A percentile compares a stretch with the other conserved stretches of the same genome.
Evolutionary conservation across 164 flowering plant genomes (phyloP).

Genomic region (Kingdonia uniflora): DNA sequence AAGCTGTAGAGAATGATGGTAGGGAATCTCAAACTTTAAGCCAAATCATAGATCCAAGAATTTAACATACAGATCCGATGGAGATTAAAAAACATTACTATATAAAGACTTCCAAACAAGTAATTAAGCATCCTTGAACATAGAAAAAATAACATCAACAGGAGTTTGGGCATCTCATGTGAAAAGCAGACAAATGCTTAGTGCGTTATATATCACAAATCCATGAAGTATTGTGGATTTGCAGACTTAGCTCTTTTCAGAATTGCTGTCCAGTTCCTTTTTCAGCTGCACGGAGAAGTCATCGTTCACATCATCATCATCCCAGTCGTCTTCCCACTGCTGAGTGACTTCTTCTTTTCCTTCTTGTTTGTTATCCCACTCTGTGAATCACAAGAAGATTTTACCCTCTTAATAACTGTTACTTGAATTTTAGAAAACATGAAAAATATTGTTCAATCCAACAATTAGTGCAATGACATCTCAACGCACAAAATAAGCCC

Average conservation of each 20-base stretch:
- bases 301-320: conserved; percentile 69
- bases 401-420: no score
- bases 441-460: no score
- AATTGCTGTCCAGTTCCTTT: conserved; percentile 46
- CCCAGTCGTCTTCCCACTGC: conserved; percentile 88
- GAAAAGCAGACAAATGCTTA: background rate
- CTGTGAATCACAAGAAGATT: no score
- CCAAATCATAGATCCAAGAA: no score
- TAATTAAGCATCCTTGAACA: background rate
- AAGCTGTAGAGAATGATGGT: no score
- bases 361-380: conserved; percentile 53
- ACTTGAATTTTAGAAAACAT: no score
- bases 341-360: conserved; percentile 44
- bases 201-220: background rate
- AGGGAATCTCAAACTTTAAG: no score
- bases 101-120: background rate
- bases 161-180: background rate
- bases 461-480: no score
- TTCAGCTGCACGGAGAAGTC: conserved; percentile 64
- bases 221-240: background rate
- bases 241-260: conserved; percentile 29
- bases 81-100: background rate
- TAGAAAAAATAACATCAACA: background rate
- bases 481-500: no score
- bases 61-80: no score